Percentiles rank a stretch among this genome's conserved stretches.
Conservation (phyloP, 768 basidiomycete genomes). For the Boletus eberwhitei region DNA sequence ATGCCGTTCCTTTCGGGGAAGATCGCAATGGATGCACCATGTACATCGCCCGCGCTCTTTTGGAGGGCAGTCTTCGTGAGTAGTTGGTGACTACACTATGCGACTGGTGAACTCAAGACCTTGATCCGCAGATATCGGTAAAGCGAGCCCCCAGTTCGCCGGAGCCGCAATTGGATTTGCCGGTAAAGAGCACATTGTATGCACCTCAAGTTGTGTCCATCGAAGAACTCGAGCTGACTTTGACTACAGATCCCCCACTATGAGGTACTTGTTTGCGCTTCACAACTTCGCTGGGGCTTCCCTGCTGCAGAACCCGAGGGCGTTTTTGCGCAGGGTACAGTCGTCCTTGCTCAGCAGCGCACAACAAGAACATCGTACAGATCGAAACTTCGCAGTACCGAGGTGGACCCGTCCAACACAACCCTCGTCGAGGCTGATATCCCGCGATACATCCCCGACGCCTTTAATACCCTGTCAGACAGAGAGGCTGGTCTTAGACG, state of each 20-base stretch:
- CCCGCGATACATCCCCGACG: conserved; percentile 23
- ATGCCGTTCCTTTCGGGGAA: conserved; percentile 33
- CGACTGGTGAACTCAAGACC: background rate
- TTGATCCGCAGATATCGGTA: conserved; percentile 31
- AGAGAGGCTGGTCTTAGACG: conserved; percentile 21
- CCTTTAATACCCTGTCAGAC: conserved; percentile 2
- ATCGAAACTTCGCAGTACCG: background rate
- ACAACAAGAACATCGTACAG: background rate
- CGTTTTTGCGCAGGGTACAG: conserved; percentile 26
- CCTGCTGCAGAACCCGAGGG: conserved; percentile 8
- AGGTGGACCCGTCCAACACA: conserved; percentile 23
- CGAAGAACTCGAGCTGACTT: background rate
- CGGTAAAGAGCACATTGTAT: conserved; percentile 34
- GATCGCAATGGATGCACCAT: conserved; percentile 27
- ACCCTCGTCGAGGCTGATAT: conserved; percentile 29
- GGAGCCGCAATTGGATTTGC: conserved; percentile 33
- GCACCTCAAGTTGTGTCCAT: background rate
- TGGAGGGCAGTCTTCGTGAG: conserved; percentile 32
- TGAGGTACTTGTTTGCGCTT: conserved; percentile 36
- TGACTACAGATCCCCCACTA: conserved; percentile 27
- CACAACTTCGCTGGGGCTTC: conserved; percentile 33
- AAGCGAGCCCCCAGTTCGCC: conserved; percentile 29
- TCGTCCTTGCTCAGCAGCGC: conserved; percentile 29
- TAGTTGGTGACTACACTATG: background rate
- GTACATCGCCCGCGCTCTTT: conserved; percentile 32